phyloP scores from a whole-genome alignment of 129 eudicot genomes.

The Arctium minus region DNA sequence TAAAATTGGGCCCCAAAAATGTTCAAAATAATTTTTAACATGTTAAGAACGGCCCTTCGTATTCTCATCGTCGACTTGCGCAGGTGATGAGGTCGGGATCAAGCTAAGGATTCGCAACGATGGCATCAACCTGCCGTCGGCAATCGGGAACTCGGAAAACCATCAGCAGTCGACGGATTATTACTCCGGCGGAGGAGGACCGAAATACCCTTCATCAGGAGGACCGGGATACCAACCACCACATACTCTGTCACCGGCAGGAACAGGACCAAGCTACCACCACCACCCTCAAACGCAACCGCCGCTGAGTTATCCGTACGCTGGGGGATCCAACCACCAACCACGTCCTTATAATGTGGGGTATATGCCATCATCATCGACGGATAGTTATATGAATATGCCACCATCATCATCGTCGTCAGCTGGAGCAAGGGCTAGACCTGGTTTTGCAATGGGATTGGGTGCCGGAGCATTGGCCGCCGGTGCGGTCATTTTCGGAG shows the following conservation, averaged over 20 bases:
- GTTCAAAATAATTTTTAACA: no score
- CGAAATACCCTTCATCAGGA: slow-evolving; percentile 10
- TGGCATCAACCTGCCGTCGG: slow-evolving; percentile 31
- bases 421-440: slow-evolving; percentile 38
- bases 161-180: slow-evolving; percentile 25
- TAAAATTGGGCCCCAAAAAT: no score
- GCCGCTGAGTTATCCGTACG: slow-evolving; percentile 10
- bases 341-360: slow-evolving; percentile 51
- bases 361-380: slow-evolving; percentile 52
- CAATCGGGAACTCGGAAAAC: slow-evolving; percentile 33
- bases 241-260: background rate
- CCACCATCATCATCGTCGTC: slow-evolving; percentile 53
- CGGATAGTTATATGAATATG: slow-evolving; percentile 52
- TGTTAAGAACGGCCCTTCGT: no score
- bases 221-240: background rate
- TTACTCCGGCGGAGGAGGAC: background rate
- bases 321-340: slow-evolving; percentile 15
- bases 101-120: slow-evolving; percentile 42
- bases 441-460: slow-evolving; percentile 74
- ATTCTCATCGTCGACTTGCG: background rate
- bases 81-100: slow-evolving; percentile 69
- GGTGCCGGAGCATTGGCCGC: slow-evolving; percentile 97
- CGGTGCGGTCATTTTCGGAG: slow-evolving; percentile 85
- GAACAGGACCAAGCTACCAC: slow-evolving; percentile 25
- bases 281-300: slow-evolving; percentile 26